Conservation (phyloP, 768 basidiomycete species). For the Lentinula boryana region DNA sequence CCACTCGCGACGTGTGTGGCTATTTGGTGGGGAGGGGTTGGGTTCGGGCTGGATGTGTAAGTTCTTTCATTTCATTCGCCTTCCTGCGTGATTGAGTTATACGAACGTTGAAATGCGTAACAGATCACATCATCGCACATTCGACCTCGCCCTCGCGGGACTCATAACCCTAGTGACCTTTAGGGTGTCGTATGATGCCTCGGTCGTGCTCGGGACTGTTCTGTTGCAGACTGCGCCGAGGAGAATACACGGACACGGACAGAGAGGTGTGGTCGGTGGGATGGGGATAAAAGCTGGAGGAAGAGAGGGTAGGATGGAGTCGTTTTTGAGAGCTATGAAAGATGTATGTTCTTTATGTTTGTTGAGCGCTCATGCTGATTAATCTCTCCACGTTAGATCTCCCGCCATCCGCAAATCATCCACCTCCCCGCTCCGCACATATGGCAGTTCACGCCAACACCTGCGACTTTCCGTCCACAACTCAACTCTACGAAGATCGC, state of each 20-base stretch:
- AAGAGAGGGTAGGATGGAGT: slow-evolving; percentile 53
- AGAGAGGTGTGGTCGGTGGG: slow-evolving; percentile 26
- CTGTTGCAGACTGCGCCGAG: slow-evolving; percentile 86
- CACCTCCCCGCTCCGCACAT: slow-evolving; percentile 84
- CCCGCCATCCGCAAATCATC: slow-evolving; percentile 76
- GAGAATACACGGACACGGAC: slow-evolving; percentile 41
- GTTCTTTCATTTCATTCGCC: slow-evolving; percentile 23
- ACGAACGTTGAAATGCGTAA: neutral
- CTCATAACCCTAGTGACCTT: slow-evolving; percentile 75
- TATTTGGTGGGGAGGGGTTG: slow-evolving; percentile 46
- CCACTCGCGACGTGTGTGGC: slow-evolving; percentile 53
- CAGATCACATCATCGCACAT: slow-evolving; percentile 52
- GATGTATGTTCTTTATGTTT: slow-evolving; percentile 46
- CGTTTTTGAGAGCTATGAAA: slow-evolving; percentile 73
- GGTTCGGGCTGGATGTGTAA: slow-evolving; percentile 50
- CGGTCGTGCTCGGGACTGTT: slow-evolving; percentile 76
- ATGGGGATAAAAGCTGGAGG: slow-evolving; percentile 44
- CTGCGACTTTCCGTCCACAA: slow-evolving; percentile 14
- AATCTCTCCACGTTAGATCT: slow-evolving; percentile 41
- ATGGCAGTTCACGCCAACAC: slow-evolving; percentile 71
- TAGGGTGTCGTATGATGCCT: slow-evolving; percentile 80
- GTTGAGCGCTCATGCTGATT: too few relatives aligned
- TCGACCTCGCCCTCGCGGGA: slow-evolving; percentile 84
- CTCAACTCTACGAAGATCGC: neutral
- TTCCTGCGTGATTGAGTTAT: neutral